Evolutionary conservation across 1,284 basidiomycete genomes (phyloP).

Genomic region (Bondarzewia mesenterica): DNA sequence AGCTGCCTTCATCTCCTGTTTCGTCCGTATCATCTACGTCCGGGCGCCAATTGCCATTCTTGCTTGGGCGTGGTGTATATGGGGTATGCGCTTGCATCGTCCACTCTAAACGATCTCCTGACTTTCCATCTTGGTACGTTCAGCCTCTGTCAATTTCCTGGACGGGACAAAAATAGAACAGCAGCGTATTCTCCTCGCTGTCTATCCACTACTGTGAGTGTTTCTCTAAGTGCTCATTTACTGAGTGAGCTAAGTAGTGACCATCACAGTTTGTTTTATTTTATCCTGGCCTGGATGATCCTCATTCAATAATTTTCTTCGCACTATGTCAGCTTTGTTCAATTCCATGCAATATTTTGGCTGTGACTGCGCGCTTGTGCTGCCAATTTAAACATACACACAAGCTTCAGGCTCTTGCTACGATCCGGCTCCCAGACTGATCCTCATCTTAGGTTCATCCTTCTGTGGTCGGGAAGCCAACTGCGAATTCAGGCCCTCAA

Average conservation of each 20-base stretch:
- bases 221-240: constrained; percentile 5
- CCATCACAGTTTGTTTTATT: constrained; percentile 63
- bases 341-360: no score
- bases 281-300: constrained; percentile 90
- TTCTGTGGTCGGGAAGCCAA: no score
- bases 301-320: constrained; percentile 56
- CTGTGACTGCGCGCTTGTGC: no score
- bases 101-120: background rate
- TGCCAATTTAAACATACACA: no score
- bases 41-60: constrained; percentile 77
- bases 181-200: constrained; percentile 81
- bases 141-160: constrained; percentile 90
- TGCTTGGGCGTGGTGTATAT: constrained; percentile 92
- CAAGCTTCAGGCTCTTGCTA: no score
- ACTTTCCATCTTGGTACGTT: constrained; percentile 8
- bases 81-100: constrained; percentile 51
- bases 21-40: constrained; percentile 80
- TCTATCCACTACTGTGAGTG: constrained; percentile 83
- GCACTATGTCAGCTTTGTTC: no score
- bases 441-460: no score
- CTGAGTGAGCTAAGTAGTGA: background rate
- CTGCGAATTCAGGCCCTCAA: no score
- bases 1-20: constrained; percentile 80
- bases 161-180: constrained; percentile 89
- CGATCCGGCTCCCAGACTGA: no score